Conservation (phyloP, 805 yeast species). For the Ogataea angusta region DNA sequence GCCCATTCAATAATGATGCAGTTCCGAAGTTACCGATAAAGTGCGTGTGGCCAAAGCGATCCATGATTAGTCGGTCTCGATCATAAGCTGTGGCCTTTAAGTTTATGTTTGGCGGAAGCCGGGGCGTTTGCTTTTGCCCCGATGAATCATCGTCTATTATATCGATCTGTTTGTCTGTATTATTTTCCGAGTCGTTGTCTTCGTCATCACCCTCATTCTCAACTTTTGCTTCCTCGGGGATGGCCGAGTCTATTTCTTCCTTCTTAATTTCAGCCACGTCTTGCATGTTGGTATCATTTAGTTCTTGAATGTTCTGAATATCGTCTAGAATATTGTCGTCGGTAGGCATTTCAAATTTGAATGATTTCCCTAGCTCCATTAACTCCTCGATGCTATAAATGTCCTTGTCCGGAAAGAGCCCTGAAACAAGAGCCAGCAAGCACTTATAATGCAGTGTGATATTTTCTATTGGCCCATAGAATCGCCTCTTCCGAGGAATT, state of each 20-base stretch:
- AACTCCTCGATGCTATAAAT: conserved; percentile 41
- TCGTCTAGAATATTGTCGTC: conserved; percentile 16
- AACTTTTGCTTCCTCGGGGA: background rate
- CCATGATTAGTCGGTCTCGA: conserved; percentile 39
- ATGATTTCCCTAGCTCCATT: conserved; percentile 35
- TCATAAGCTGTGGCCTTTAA: conserved; percentile 23
- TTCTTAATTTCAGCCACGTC: conserved; percentile 1
- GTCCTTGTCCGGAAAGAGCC: conserved; percentile 44
- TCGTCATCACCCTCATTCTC: background rate
- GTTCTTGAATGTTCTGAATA: conserved; percentile 11
- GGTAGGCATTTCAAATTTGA: conserved; percentile 36
- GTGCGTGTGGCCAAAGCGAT: conserved; percentile 44
- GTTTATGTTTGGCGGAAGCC: conserved; percentile 22
- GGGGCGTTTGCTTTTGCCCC: conserved; percentile 7
- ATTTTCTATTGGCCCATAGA: conserved; percentile 41
- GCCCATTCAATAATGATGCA: conserved; percentile 40
- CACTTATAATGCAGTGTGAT: conserved; percentile 43
- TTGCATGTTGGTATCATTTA: background rate
- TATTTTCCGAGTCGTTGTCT: background rate
- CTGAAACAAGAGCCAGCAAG: conserved; percentile 36
- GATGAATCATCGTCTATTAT: conserved; percentile 1
- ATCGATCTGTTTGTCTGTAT: background rate
- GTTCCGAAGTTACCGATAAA: conserved; percentile 47
- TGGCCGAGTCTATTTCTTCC: background rate
- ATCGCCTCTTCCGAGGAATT: conserved; percentile 40